Evolutionary conservation across 73 alveolate genomes (phyloP).

Genomic region (Paramecium pentaurelia): DNA sequence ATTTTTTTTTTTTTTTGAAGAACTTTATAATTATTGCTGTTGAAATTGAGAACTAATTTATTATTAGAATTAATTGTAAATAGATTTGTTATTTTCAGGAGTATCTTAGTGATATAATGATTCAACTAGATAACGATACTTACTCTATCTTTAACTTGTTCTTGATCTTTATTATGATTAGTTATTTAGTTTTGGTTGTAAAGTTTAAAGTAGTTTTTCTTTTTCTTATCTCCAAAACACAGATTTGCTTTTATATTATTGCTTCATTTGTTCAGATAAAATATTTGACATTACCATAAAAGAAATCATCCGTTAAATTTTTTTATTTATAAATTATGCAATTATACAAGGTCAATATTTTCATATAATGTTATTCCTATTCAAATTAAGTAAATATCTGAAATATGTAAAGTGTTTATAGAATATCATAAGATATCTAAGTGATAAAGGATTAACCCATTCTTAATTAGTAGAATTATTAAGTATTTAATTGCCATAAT

Average conservation of each 20-base stretch:
- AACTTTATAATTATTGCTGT: not conserved
- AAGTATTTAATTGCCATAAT: not conserved
- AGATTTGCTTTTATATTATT: not conserved
- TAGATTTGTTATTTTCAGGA: not conserved
- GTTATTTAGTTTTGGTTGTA: not conserved
- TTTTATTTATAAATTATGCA: not conserved
- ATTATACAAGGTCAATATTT: not conserved
- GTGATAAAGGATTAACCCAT: not conserved
- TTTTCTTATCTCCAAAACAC: constrained; percentile 33
- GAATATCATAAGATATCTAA: not conserved
- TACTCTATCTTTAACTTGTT: not conserved
- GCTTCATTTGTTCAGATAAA: constrained; percentile 20
- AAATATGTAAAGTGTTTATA: not conserved
- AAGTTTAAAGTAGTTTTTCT: not conserved
- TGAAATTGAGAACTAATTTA: not conserved
- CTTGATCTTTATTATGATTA: constrained; percentile 7
- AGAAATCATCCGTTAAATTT: constrained; percentile 16
- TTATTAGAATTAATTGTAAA: not conserved
- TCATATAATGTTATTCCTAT: not conserved
- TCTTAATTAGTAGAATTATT: not conserved
- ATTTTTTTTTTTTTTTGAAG: not conserved
- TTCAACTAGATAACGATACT: not conserved
- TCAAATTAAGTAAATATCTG: not conserved
- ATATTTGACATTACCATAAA: constrained; percentile 1
- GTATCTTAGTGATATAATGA: not conserved